A percentile compares a stretch with the other conserved stretches of the same genome.
These are phyloP conservation scores for Atkinsonella hypoxylon DNA, from an alignment of 2,329 filamentous ascomycete species.

Conservation along the genomic window DNA sequence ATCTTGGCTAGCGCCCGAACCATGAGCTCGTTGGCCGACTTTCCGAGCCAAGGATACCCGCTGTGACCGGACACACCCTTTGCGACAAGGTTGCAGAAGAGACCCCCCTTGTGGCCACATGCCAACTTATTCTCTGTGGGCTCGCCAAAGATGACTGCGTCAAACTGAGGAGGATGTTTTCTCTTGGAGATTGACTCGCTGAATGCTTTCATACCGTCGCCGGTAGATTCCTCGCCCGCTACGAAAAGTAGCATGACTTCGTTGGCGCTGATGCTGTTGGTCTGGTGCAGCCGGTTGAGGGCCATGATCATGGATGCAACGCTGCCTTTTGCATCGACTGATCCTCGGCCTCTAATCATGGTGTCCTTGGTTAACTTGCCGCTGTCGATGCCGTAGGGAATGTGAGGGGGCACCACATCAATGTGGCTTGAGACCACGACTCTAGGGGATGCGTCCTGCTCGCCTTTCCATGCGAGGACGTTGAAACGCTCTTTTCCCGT, in stretches of 20 bases:
- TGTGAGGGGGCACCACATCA: conserved; percentile 63
- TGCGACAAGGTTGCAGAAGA: conserved; percentile 55
- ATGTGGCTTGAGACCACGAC: conserved; percentile 72
- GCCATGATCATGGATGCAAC: conserved; percentile 67
- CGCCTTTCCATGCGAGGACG: conserved; percentile 54
- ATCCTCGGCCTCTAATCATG: conserved; percentile 59
- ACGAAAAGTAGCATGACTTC: conserved; percentile 54
- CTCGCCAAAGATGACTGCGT: conserved; percentile 80
- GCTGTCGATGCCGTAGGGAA: conserved; percentile 50
- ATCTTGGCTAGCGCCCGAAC: conserved; percentile 59
- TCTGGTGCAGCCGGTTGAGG: conserved; percentile 39
- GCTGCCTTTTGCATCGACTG: conserved; percentile 58
- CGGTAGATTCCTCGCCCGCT: conserved; percentile 72
- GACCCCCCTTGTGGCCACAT: conserved; percentile 80
- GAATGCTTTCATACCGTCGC: conserved; percentile 64
- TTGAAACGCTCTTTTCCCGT: conserved; percentile 44
- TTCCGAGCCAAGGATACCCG: conserved; percentile 83
- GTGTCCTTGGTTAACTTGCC: conserved; percentile 31
- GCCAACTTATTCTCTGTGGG: conserved; percentile 83
- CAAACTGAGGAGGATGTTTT: conserved; percentile 28
- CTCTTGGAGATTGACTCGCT: conserved; percentile 24
- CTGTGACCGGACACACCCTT: conserved; percentile 72
- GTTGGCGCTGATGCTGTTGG: conserved; percentile 26
- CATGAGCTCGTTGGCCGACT: conserved; percentile 73
- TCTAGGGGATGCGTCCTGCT: conserved; percentile 35